Evolutionary conservation across 2,329 filamentous ascomycete genomes (phyloP).

Genomic region (Plectosphaerella plurivora): DNA sequence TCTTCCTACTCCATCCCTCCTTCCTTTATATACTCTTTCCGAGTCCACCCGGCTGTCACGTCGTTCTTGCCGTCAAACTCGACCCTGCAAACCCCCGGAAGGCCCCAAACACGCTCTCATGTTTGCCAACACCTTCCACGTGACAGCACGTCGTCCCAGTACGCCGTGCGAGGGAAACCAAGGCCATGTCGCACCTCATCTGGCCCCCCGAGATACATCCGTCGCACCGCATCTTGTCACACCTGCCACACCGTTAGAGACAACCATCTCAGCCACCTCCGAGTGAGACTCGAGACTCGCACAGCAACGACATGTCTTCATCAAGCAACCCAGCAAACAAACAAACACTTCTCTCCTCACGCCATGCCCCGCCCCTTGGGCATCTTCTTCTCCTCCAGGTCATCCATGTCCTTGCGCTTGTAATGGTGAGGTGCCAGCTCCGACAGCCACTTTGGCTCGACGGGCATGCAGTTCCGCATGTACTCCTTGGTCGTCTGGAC

Average conservation of each 20-base stretch:
- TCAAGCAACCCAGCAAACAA: not conserved
- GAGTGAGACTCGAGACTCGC: too few relatives aligned
- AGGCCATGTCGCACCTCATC: not conserved
- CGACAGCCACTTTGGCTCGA: constrained; percentile 78
- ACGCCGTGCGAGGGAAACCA: not conserved
- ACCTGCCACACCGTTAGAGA: too few relatives aligned
- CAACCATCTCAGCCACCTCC: too few relatives aligned
- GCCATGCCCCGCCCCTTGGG: constrained; percentile 24
- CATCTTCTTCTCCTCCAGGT: constrained; percentile 68
- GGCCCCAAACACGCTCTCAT: too few relatives aligned
- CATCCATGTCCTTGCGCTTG: constrained; percentile 85
- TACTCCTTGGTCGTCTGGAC: constrained; percentile 87
- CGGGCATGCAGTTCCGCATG: constrained; percentile 81
- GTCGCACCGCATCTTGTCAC: not conserved
- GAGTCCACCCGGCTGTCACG: too few relatives aligned
- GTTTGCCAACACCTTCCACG: too few relatives aligned
- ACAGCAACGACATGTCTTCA: too few relatives aligned
- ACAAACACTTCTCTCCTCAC: not conserved
- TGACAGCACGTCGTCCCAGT: too few relatives aligned
- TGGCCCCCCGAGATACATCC: not conserved
- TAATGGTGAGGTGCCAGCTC: constrained; percentile 94
- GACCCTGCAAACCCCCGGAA: too few relatives aligned
- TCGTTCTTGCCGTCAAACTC: too few relatives aligned
- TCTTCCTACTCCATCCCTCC: too few relatives aligned
- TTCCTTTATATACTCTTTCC: too few relatives aligned